Evolutionary conservation across 179 eudicot genomes (phyloP).

Genomic region (Gypsophila paniculata): DNA sequence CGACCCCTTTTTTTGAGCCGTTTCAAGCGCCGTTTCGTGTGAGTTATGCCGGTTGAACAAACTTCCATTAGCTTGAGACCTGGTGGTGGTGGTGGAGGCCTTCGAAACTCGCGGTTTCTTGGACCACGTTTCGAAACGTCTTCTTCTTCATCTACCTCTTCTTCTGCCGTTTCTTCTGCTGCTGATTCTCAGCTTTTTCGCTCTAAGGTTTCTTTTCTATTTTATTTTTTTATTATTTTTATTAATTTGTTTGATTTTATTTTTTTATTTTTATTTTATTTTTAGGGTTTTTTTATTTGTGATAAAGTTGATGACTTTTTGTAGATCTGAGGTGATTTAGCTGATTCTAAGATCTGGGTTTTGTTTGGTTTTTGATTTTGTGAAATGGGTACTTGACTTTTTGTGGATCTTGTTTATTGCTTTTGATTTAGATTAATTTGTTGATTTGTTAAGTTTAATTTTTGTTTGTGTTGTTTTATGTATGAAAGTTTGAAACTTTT

Average conservation of each 20-base stretch:
- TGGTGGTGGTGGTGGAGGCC: conserved; percentile 52
- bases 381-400: neutral
- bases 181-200: conserved; percentile 46
- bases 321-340: conserved; percentile 16
- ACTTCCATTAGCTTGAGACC: conserved; percentile 96
- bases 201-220: conserved; percentile 50
- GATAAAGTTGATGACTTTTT: neutral
- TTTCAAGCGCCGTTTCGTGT: conserved; percentile 11
- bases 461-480: neutral
- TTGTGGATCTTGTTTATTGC: neutral
- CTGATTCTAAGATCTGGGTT: conserved; percentile 23
- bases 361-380: conserved; percentile 1
- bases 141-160: conserved; percentile 31
- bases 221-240: conserved; percentile 16
- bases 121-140: conserved; percentile 66
- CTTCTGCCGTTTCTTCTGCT: conserved; percentile 27
- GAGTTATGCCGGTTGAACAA: conserved; percentile 93
- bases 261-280: neutral
- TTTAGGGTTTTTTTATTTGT: neutral
- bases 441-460: neutral
- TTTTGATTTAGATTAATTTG: neutral
- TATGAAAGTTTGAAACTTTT: conserved; percentile 12
- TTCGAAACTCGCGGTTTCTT: conserved; percentile 50
- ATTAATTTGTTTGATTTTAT: no score
- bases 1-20: neutral